phyloP scores from a whole-genome alignment of 306 rosid species.

The Luffa acutangula region DNA sequence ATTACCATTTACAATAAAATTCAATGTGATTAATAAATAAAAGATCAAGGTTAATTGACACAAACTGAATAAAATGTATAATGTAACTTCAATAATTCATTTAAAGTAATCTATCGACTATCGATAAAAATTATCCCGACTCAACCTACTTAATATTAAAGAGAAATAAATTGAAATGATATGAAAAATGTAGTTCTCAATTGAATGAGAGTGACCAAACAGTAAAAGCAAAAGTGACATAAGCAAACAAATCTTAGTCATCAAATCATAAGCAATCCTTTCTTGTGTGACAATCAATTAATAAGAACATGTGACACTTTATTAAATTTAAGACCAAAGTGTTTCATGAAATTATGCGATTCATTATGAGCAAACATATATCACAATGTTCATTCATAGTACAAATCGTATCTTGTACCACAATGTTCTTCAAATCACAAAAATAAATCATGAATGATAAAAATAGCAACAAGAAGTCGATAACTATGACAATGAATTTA shows the following conservation, averaged over 20 bases:
- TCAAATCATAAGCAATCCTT: background rate
- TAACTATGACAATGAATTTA: background rate
- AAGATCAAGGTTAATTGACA: too few relatives aligned
- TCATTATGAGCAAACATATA: background rate
- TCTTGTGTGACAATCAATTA: background rate
- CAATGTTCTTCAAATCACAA: background rate
- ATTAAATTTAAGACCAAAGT: background rate
- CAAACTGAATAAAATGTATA: background rate
- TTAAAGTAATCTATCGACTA: background rate
- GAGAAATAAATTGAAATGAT: background rate
- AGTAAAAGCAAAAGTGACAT: background rate
- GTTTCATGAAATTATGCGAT: background rate
- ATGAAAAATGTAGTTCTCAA: background rate
- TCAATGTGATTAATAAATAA: too few relatives aligned
- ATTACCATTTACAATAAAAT: too few relatives aligned
- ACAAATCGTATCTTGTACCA: background rate
- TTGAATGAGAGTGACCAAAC: background rate
- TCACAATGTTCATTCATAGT: background rate
- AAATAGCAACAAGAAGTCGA: background rate
- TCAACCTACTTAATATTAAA: background rate
- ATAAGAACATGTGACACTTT: slow-evolving; percentile 1
- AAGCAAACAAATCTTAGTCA: background rate
- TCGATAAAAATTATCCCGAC: background rate
- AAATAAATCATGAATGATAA: background rate
- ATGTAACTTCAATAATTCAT: background rate